Evolutionary conservation across 23 red algal genomes (phyloP), one percentile per base, ranked within the genome.

Genomic region (Cyanidioschyzon merolae): DNA sequence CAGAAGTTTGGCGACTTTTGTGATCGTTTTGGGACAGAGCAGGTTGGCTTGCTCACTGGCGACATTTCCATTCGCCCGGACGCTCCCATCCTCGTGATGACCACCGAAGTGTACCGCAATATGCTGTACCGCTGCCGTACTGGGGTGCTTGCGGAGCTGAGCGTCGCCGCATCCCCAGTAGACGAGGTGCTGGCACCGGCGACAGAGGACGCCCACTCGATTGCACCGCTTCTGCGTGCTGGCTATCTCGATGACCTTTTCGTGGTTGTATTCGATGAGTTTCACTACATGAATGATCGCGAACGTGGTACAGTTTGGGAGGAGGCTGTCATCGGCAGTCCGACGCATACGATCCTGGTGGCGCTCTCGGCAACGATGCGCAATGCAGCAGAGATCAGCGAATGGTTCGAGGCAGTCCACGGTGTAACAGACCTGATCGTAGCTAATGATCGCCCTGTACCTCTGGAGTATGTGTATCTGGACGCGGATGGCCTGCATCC

Each of bases 261-360:
- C 58, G 88, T 84, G 34, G 93, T 97, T 12, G 83, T 90, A 1
- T 84, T 97, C 37, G 93, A 97, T 58, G 93, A 97, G 71, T 97
- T 97, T 76, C 93, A 97, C 74, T 97, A 88, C 50, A 84, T 97
- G 75, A 88, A 88, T 79, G 88, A 90, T 76, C 29, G 34, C 37
- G 93, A 91, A 67, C 83, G 93, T 1, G 93, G 93, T 31, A 97
- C 93, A 15, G 93, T 97, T 0, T 97, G 93, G 93, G 93, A 97
- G 71, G 93, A 97, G 74, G 80, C 88, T 51, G 88, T 97, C 37
- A 90, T 97, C 77, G 58, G 81, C 68, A 90, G 84, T 45, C 87
- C 93, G 37, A 39, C 71, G 45, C 81, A 87, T 1, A 76, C 88
- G 7, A 40, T 91, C 18, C 75, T 91, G 29, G 93, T 97, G 16